Conservation (phyloP, 768 basidiomycete genomes). For the Kwoniella sp. region DNA sequence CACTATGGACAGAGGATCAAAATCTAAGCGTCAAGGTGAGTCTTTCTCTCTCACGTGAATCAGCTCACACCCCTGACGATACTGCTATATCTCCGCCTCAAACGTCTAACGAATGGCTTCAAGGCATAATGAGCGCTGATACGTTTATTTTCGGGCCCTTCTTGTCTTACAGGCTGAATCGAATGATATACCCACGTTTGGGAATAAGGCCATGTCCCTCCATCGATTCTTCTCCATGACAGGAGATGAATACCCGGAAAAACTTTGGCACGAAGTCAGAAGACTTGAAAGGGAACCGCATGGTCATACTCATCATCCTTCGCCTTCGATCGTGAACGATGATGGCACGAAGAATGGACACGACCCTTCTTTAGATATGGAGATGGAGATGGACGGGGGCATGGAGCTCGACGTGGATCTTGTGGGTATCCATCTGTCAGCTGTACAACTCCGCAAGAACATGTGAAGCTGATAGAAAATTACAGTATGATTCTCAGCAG, state of each 20-base stretch:
- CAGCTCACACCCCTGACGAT: too few relatives aligned
- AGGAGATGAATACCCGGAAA: constrained; percentile 6
- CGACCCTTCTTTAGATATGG: constrained; percentile 13
- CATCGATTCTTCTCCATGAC: constrained; percentile 1
- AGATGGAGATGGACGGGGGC: constrained; percentile 23
- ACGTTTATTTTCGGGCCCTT: too few relatives aligned
- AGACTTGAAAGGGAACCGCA: neutral
- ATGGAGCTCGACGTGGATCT: constrained; percentile 4
- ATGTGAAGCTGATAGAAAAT: too few relatives aligned
- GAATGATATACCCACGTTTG: constrained; percentile 30
- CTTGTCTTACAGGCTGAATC: constrained; percentile 37
- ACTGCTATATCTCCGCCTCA: too few relatives aligned
- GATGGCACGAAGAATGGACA: neutral
- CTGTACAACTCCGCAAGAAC: too few relatives aligned
- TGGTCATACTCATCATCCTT: neutral
- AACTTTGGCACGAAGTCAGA: constrained; percentile 5
- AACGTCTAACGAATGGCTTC: too few relatives aligned
- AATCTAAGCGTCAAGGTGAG: constrained; percentile 32
- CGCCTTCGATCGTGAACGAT: neutral
- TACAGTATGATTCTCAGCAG: too few relatives aligned
- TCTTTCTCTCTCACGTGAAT: too few relatives aligned
- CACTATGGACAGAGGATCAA: constrained; percentile 44
- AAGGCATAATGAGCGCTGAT: too few relatives aligned
- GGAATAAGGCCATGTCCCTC: constrained; percentile 13
- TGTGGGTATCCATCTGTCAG: constrained; percentile 10